Conservation (phyloP, 441 rosid species). For the Omphalea diandra region DNA sequence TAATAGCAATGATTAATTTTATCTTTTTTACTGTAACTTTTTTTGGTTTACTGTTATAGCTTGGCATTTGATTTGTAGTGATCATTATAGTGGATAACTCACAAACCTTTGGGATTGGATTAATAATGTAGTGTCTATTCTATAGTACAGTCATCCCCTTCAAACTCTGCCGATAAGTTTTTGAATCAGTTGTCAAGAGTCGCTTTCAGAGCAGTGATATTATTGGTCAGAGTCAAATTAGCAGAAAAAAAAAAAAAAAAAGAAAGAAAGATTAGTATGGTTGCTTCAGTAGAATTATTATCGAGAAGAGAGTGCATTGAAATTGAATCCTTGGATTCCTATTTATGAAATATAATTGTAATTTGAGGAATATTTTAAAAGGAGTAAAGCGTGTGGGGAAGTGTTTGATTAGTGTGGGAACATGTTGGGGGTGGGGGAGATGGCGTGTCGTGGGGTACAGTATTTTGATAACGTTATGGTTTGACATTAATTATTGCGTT, state of each 20-base stretch:
- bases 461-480: slow-evolving; percentile 21
- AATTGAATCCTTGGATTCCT: slow-evolving; percentile 35
- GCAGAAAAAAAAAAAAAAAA: too few species aligned
- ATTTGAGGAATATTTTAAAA: slow-evolving; percentile 14
- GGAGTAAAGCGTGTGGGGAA: slow-evolving; percentile 20
- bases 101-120: too few species aligned
- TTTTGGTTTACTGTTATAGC: too few species aligned
- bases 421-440: slow-evolving; percentile 22
- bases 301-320: slow-evolving; percentile 13
- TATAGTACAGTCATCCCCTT: too few species aligned
- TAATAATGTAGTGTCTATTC: too few species aligned
- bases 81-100: too few species aligned
- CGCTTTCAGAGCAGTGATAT: too few species aligned
- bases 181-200: too few species aligned
- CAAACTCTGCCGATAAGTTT: too few species aligned
- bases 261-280: too few species aligned
- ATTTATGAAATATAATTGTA: neutral
- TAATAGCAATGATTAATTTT: neutral
- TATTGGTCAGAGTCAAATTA: too few species aligned
- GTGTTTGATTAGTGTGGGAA: slow-evolving; percentile 22
- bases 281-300: too few species aligned
- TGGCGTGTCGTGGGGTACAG: slow-evolving; percentile 41
- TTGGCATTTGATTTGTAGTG: neutral
- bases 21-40: neutral
- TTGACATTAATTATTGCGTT: slow-evolving; percentile 29